phyloP scores from a whole-genome alignment of 257 asterid species.

The Forsythia suspensa region DNA sequence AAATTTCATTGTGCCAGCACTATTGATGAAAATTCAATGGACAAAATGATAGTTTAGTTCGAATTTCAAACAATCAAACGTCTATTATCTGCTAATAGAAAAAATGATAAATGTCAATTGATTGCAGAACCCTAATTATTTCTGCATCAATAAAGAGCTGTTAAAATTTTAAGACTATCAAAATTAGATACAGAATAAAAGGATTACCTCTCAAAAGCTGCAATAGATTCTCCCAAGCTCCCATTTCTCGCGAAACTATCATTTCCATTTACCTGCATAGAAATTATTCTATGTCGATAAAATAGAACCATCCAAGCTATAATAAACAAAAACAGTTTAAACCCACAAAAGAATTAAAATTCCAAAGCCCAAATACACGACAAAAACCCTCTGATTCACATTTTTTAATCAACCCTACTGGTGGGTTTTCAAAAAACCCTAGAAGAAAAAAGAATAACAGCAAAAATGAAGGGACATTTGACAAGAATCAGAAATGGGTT shows the following conservation, averaged over 20 bases:
- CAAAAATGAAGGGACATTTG: constrained; percentile 25
- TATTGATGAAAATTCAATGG: constrained; percentile 4
- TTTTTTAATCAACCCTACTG: constrained; percentile 49
- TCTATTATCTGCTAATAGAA: constrained; percentile 20
- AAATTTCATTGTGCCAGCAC: constrained; percentile 23
- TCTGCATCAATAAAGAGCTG: constrained; percentile 2
- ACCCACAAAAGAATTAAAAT: constrained; percentile 20
- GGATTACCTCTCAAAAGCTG: constrained; percentile 45
- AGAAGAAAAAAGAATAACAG: constrained; percentile 27
- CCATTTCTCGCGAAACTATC: constrained; percentile 29
- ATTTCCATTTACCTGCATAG: constrained; percentile 42
- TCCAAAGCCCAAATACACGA: constrained; percentile 10
- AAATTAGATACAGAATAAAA: constrained; percentile 12
- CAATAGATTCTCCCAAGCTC: constrained; percentile 28
- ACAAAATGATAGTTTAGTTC: not conserved
- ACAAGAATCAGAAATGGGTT: not conserved
- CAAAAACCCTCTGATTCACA: constrained; percentile 29
- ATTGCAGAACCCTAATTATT: constrained; percentile 55
- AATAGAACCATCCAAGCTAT: constrained; percentile 17
- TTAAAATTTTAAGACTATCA: constrained; percentile 4
- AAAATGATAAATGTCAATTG: constrained; percentile 12
- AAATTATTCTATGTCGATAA: constrained; percentile 26
- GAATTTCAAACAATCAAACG: constrained; percentile 8
- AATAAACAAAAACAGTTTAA: constrained; percentile 28
- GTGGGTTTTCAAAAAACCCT: constrained; percentile 53